Evolutionary conservation across 495 filamentous ascomycete genomes (phyloP).

Genomic region (Xylaria acuta): DNA sequence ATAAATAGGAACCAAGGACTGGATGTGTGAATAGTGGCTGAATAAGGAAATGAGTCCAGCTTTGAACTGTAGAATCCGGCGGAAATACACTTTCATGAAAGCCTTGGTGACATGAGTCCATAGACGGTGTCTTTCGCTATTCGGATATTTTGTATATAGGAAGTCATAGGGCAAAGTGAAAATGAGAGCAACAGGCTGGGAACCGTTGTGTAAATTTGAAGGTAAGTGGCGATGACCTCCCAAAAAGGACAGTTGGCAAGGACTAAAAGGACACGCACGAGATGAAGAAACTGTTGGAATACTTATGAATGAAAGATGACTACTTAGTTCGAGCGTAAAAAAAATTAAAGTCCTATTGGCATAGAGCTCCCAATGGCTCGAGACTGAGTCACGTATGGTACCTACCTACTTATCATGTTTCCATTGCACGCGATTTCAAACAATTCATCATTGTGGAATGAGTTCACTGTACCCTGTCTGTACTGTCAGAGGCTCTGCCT

Average conservation of each 20-base stretch:
- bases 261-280: constrained; percentile 32
- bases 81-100: background rate
- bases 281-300: constrained; percentile 25
- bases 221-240: constrained; percentile 34
- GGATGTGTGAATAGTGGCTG: background rate
- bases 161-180: background rate
- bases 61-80: background rate
- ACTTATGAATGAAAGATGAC: background rate
- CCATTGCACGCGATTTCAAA: background rate
- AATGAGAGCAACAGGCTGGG: background rate
- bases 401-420: background rate
- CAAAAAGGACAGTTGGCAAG: constrained; percentile 44
- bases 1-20: background rate
- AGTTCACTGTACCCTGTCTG: background rate
- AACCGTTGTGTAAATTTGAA: constrained; percentile 15
- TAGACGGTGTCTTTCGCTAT: background rate
- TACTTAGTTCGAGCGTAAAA: background rate
- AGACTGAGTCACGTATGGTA: background rate
- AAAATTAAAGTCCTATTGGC: background rate
- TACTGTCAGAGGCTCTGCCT: too few species aligned
- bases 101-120: background rate
- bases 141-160: background rate
- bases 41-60: background rate
- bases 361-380: background rate
- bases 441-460: constrained; percentile 19